Conservation (phyloP, 306 rosid genomes). For the Oemleria cerasiformis region DNA sequence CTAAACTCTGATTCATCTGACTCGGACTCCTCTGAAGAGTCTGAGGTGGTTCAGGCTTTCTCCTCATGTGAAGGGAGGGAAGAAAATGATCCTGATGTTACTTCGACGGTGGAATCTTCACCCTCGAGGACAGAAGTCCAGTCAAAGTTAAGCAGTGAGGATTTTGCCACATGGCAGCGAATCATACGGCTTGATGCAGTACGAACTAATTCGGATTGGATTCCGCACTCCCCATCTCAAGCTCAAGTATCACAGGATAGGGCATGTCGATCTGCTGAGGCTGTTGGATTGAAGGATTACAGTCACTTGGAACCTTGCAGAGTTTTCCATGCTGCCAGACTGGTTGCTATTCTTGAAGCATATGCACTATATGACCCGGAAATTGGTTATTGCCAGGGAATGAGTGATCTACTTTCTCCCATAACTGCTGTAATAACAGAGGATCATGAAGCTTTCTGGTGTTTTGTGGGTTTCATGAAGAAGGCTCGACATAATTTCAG, state of each 20-base stretch:
- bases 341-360: conserved; percentile 97
- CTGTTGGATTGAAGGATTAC: conserved; percentile 94
- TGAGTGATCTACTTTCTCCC: conserved; percentile 98
- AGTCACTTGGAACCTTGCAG: conserved; percentile 78
- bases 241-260: conserved; percentile 58
- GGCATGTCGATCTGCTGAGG: conserved; percentile 74
- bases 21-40: conserved; percentile 80
- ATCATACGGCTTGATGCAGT: conserved; percentile 96
- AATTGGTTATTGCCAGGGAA: conserved; percentile 99
- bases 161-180: conserved; percentile 90
- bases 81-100: conserved; percentile 46
- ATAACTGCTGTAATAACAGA: conserved; percentile 75
- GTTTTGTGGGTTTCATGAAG: conserved; percentile 98
- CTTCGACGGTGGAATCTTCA: conserved; percentile 57
- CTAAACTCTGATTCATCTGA: conserved; percentile 74
- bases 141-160: conserved; percentile 58
- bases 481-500: conserved; percentile 98
- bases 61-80: conserved; percentile 53
- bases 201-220: conserved; percentile 92
- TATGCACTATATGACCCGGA: conserved; percentile 93
- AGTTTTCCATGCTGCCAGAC: conserved; percentile 86
- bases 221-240: conserved; percentile 60
- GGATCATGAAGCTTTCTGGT: conserved; percentile 99
- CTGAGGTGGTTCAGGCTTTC: conserved; percentile 70
- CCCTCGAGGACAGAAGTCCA: conserved; percentile 44